phyloP scores from a whole-genome alignment of 495 filamentous ascomycete genomes.

The Penicillium chermesinum region DNA sequence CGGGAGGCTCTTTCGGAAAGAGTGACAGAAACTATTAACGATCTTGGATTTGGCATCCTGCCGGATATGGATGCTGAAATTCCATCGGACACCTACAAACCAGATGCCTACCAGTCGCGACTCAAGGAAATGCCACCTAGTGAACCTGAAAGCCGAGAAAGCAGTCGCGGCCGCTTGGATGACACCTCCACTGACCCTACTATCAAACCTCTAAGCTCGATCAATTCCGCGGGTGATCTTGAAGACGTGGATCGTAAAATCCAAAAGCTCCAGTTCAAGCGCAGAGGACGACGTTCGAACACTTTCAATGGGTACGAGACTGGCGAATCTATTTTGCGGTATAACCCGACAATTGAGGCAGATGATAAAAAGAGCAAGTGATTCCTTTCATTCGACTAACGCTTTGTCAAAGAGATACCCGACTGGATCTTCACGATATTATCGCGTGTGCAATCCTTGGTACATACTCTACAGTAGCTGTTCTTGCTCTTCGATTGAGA shows the following conservation, averaged over 20 bases:
- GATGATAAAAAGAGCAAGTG: slow-evolving; percentile 16
- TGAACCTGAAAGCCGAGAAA: slow-evolving; percentile 49
- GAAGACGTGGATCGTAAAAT: slow-evolving; percentile 78
- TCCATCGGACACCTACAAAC: slow-evolving; percentile 49
- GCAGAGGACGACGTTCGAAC: slow-evolving; percentile 51
- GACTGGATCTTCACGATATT: background rate
- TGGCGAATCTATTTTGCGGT: slow-evolving; percentile 23
- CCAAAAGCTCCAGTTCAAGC: slow-evolving; percentile 62
- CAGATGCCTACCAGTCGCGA: slow-evolving; percentile 29
- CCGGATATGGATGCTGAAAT: slow-evolving; percentile 80
- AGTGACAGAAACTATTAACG: slow-evolving; percentile 81
- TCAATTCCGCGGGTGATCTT: slow-evolving; percentile 65
- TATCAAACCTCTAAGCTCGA: slow-evolving; percentile 56
- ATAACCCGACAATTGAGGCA: slow-evolving; percentile 4
- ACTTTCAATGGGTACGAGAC: slow-evolving; percentile 16
- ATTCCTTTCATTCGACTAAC: background rate
- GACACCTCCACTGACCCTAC: slow-evolving; percentile 46
- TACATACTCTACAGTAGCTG: background rate
- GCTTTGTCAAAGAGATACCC: background rate
- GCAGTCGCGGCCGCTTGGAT: slow-evolving; percentile 57
- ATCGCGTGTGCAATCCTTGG: background rate
- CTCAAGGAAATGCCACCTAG: slow-evolving; percentile 27
- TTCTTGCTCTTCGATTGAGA: too few relatives aligned
- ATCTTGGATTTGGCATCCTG: slow-evolving; percentile 83
- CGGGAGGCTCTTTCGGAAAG: slow-evolving; percentile 65